Base-by-base conservation (phyloP, 2,329 filamentous ascomycete genomes). In the Pseudodiploospora longispora region DNA sequence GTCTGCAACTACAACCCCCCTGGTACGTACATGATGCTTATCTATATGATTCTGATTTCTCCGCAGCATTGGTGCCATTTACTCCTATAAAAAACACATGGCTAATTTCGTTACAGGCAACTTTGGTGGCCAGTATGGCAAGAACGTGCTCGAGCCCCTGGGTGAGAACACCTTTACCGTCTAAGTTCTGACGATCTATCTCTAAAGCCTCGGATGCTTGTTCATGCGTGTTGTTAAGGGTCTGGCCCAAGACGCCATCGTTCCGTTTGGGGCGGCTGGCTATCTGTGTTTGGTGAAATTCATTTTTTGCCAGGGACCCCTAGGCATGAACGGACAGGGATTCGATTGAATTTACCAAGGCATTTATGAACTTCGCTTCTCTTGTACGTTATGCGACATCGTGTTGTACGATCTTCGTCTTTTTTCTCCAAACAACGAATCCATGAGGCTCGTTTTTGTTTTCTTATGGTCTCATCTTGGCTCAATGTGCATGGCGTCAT, bases 1-100 rank as follows among this genome's bases (percentile, higher is more conserved):
- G 87, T 94, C 57, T 95, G 88, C 82, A 91, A 95, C 76, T 95
- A 95, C 71, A 70, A 68, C 53, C 75, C 80, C 49, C 69, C 80
- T 50, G 88, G 87, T 86, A 79, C 65, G 79, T 65, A 29, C 29
- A 35, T 31, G 6, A 4, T 42, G 2, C 9, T 6, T 10, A 12
- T 8, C 19, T 19, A 19, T 19, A 19, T 19, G 19, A 19, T 19
- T 19, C 19, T 19, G 19, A 19, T 19, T 19, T 19, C 19, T 19
- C 19, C 19, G 19, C 19, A 19, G 19, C 19, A 19, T 19, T 19
- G 19, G 2, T 19, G 19, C 3, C 19, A 2, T 19, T 19, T 19
- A 19, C 19, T 19, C 19, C 19, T 19, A 19, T 19, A 19, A 19
- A 19, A 19, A 19, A 10, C 9, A 5, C 9, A 8, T 27, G 4